Percentiles rank a stretch among this genome's conserved stretches.
These are phyloP conservation scores for Amborella trichopoda DNA, from an alignment of 164 flowering plant species.

Conservation along the genomic window DNA sequence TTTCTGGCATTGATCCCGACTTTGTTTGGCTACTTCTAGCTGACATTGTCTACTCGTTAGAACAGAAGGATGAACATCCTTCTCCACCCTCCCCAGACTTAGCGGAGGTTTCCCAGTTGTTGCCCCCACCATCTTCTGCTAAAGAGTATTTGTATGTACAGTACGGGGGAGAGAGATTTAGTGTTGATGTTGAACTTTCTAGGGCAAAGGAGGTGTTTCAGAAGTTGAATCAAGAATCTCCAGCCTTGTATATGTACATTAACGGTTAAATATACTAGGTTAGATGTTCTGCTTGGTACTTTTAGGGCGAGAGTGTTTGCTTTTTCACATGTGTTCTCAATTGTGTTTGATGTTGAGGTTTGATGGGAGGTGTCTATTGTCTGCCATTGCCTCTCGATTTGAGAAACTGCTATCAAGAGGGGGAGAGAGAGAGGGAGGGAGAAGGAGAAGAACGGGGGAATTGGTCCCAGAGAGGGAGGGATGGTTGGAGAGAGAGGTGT, in stretches of 20 bases:
- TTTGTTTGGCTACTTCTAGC: constrained; percentile 90
- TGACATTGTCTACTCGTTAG: constrained; percentile 73
- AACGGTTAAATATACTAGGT: no score
- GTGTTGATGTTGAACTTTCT: constrained; percentile 55
- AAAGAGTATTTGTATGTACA: constrained; percentile 49
- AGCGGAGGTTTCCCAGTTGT: constrained; percentile 32
- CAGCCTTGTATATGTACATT: no score
- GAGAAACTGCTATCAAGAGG: neutral
- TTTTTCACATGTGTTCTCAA: no score
- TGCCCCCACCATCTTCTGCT: constrained; percentile 44
- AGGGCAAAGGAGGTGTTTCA: constrained; percentile 49
- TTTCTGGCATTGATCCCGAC: constrained; percentile 75
- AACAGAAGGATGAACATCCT: constrained; percentile 34
- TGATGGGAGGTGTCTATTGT: no score
- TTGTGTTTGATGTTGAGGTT: no score
- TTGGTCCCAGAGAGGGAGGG: no score
- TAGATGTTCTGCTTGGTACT: no score
- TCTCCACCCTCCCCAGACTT: constrained; percentile 45
- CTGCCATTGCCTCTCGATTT: no score
- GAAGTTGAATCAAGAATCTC: no score
- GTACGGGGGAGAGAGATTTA: constrained; percentile 74
- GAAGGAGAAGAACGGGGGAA: no score
- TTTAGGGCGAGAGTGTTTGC: no score
- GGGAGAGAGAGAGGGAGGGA: neutral
- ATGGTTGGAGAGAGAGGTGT: no score